phyloP scores from a whole-genome alignment of 148 eudicot species.

The Amaranthus palmeri region DNA sequence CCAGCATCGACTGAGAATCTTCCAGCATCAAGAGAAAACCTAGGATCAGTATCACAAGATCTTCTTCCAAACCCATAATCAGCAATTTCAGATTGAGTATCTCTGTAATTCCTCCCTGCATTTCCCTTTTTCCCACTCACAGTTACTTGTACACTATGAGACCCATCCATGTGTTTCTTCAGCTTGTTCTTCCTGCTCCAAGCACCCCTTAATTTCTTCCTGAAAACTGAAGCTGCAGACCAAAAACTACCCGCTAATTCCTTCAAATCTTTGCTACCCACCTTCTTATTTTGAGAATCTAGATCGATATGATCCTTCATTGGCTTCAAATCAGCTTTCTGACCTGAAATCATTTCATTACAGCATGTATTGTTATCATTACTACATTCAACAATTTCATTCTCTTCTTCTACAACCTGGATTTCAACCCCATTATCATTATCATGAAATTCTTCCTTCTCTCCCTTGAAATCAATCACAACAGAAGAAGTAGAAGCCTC shows the following conservation, averaged over 20 bases:
- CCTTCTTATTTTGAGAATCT: slow-evolving; percentile 59
- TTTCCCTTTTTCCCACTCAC: slow-evolving; percentile 42
- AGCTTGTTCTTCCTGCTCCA: slow-evolving; percentile 50
- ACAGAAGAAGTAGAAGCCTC: slow-evolving; percentile 19
- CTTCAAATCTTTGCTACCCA: slow-evolving; percentile 40
- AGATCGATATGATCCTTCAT: slow-evolving; percentile 84
- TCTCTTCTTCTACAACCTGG: slow-evolving; percentile 30
- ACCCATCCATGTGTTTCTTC: slow-evolving; percentile 30
- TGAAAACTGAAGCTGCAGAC: slow-evolving; percentile 85
- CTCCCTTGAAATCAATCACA: slow-evolving; percentile 32
- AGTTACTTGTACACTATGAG: slow-evolving; percentile 14
- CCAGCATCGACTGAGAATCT: slow-evolving; percentile 67
- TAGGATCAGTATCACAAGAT: slow-evolving; percentile 86
- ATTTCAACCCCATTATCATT: neutral
- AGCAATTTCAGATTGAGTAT: slow-evolving; percentile 86
- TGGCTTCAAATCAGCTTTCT: slow-evolving; percentile 36
- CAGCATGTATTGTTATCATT: slow-evolving; percentile 22
- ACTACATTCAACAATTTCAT: slow-evolving; percentile 21
- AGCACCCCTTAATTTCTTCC: slow-evolving; percentile 59
- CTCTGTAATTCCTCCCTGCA: slow-evolving; percentile 49
- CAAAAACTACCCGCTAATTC: slow-evolving; percentile 59
- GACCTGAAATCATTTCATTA: neutral
- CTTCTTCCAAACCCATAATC: slow-evolving; percentile 90
- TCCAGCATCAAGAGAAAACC: slow-evolving; percentile 86
- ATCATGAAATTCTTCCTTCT: slow-evolving; percentile 16